Base-by-base conservation (phyloP, 495 filamentous ascomycete genomes). In the Xylaria palmicola region DNA sequence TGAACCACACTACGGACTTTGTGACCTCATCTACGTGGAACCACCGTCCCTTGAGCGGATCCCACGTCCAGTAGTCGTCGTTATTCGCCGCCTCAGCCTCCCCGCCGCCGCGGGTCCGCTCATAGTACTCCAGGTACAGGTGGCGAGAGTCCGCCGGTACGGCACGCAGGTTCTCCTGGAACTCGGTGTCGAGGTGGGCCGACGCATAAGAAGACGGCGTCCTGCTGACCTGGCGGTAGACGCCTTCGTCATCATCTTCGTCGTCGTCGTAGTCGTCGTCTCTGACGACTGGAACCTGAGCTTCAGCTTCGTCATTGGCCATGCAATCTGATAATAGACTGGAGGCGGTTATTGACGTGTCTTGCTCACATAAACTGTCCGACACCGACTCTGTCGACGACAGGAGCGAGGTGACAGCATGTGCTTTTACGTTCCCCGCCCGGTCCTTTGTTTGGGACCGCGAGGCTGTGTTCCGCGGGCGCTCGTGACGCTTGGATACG, bases 41-140 rank as follows among this genome's bases (percentile, higher is more conserved):
- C 56, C 43, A 59, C 15, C 49, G 30, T 8, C 49, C 43, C 12
- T 13, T 39, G 0, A 49, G 4, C 7, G 2, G 10, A 40, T 59
- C 45, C 56, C 56, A 59, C 10, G 36, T 17, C 56, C 56, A 59
- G 32, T 59, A 59, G 12, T 3, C 45, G 12, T 59, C 56, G 27
- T n/a, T 59, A 13, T 26, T 30, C 30, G 37, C 15, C 6, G 9
- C 12, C 30, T 59, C 43, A 9, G 4, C 12, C 22, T 6, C 32
- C n/a, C 2, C 22, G 1, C 27, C n/a, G 12, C 56, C 41, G 13
- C 37, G 22, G 13, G 45, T 47, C 0, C 20, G 43, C 49, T 27
- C 15, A 59, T 59, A 59, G 29, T 34, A 47, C 27, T 59, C 56
- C 12, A 17, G 1, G 15, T 34, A 59, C 19, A 59, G 43, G 24